Evolutionary conservation across 208 protist species (phyloP), one percentile per base, ranked within the genome.

Genomic region (Acanthamoeba healyi): DNA sequence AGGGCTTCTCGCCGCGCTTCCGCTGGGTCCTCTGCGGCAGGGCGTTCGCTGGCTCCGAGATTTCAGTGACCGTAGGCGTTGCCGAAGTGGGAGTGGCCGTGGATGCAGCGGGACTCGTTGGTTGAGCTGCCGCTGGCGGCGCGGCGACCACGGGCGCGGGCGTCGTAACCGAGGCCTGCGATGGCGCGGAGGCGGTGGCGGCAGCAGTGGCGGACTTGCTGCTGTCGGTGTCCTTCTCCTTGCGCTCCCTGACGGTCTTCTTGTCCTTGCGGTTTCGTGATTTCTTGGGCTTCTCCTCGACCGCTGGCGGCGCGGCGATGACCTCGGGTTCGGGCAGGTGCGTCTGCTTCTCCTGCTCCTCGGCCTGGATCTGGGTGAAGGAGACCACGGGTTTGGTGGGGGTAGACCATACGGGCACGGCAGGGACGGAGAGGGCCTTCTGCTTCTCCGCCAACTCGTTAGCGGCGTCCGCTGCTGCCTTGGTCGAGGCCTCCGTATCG

Each of bases 311-410:
- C 9, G 58, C 26, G 26, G 26, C 58, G 15, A 2, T 65, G 26
- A 26, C 58, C 26, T 3, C 9, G 58, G 1, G 58, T 2, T 65
- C 36, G 36, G 36, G 0, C 10, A 14, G 12, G 26, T 56, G 74
- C n/a, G 74, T 84, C 44, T 56, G 74, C 74, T 84, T 84, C 40
- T 84, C 74, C 74, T 84, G 36, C 42, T 84, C 74, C 44, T 84
- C 74, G 74, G 74, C 74, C 74, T 84, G 74, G 22, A 84, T 84
- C 44, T 84, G 74, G 15, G 74, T 42, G 17, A 84, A 84, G 44
- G 74, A 17, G 26, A 84, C 74, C 14, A 56, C 42, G 26, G 74
- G 74, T 42, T 84, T 84, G 40, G 74, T 84, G 22, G 74, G 74
- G 12, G 74, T 84, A 14, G 74, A 84, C 74, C 74, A 84, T 17